Evolutionary conservation across 805 yeast genomes (phyloP).

Genomic region (Candida odintsovae): DNA sequence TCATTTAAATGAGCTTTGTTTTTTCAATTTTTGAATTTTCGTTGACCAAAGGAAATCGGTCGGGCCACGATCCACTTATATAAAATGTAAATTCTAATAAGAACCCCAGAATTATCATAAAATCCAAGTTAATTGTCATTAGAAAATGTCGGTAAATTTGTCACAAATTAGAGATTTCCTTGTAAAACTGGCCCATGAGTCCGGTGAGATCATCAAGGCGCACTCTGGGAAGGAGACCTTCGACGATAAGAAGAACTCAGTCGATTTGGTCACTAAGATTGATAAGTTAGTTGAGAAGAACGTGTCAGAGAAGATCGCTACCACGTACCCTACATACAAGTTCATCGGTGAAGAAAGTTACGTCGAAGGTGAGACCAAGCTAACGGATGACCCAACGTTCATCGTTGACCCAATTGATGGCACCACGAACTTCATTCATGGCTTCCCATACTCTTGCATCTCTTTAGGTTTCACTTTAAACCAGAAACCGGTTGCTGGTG

Average conservation of each 20-base stretch:
- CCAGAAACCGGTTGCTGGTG: conserved; percentile 52
- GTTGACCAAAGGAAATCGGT: too few relatives aligned
- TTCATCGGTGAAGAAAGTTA: conserved; percentile 62
- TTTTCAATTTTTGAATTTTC: too few relatives aligned
- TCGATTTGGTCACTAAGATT: conserved; percentile 56
- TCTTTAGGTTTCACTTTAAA: conserved; percentile 51
- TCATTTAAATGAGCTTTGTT: too few relatives aligned
- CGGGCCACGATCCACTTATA: too few relatives aligned
- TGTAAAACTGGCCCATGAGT: conserved; percentile 34
- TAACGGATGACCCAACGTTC: conserved; percentile 52
- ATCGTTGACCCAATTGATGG: conserved; percentile 65
- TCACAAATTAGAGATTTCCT: conserved; percentile 31
- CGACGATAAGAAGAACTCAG: conserved; percentile 54
- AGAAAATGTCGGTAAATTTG: conserved; percentile 12
- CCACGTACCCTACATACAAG: conserved; percentile 39
- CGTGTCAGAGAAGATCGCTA: conserved; percentile 31
- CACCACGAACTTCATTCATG: conserved; percentile 59
- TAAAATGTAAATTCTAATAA: too few relatives aligned
- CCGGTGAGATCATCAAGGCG: conserved; percentile 44
- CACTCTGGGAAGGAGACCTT: conserved; percentile 44
- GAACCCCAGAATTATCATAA: too few relatives aligned
- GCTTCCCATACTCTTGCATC: conserved; percentile 56
- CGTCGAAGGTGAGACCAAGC: conserved; percentile 39
- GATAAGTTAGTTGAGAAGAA: conserved; percentile 49
- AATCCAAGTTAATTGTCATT: too few relatives aligned